Evolutionary conservation across 805 yeast genomes (phyloP), one percentile per base, ranked within the genome.

Genomic region (Zygoascus biomembranicola): DNA sequence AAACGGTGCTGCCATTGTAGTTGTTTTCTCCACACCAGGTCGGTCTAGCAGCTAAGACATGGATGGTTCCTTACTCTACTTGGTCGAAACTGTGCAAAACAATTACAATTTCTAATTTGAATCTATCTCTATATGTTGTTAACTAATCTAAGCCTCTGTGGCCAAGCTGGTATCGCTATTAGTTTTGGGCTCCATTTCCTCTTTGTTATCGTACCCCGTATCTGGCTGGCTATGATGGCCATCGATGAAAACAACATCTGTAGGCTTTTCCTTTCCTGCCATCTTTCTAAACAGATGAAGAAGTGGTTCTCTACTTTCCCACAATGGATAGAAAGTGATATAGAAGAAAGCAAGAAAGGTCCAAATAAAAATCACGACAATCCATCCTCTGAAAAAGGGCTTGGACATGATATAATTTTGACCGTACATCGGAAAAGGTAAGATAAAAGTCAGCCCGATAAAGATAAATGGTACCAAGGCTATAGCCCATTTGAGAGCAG

Each of bases 311-410:
- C 35, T 8, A 32, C 35, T 32, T 26, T 51, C 53, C 13, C 28
- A 51, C 14, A 51, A 20, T 13, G 53, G 53, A 23, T 51, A 51
- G 19, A 51, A 44, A 13, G 53, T 51, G 10, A 51, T 51, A 26
- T 43, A 51, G 16, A 51, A 13, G 18, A 51, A 43, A 47, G 51
- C 54, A 8, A 52, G 6, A 39, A 52, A 37, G 9, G 42, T 26
- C 54, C 54, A 52, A 42, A 52, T 52, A 14, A 52, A 18, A 14
- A 52, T 52, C 37, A 52, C 51, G n/a, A 74, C 77, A 51, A 87
- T 78, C 94, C 92, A 86, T 46, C 94, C 94, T 10, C 88, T 82
- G 67, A 86, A 87, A 69, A 85, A 85, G 49, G 66, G 66, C 65
- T 78, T 81, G 47, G 85, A 78, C 68, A 87, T 87, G 44, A 87